Percentiles rank a stretch among this genome's conserved stretches.
Conservation (phyloP, 2,329 filamentous ascomycete genomes). For the Monosporascus cannonballus region DNA sequence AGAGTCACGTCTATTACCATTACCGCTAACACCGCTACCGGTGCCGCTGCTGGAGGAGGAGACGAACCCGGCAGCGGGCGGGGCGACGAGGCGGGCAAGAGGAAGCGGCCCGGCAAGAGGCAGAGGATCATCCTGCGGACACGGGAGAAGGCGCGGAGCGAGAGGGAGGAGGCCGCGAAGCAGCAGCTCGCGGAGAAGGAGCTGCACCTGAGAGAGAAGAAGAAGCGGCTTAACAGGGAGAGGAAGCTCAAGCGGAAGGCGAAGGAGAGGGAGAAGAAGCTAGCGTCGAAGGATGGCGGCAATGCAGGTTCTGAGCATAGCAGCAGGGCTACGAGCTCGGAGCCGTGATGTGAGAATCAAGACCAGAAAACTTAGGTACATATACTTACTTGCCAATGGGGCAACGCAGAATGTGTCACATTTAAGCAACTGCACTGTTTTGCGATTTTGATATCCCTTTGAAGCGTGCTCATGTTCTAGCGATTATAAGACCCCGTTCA, state of each 20-base stretch:
- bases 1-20: constrained; percentile 40
- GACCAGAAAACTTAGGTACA: too few species aligned
- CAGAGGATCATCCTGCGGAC: constrained; percentile 45
- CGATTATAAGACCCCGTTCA: too few species aligned
- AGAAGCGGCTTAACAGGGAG: constrained; percentile 53
- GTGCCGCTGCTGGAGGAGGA: too few species aligned
- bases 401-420: too few species aligned
- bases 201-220: constrained; percentile 53
- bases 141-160: constrained; percentile 35
- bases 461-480: too few species aligned
- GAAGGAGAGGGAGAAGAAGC: constrained; percentile 51
- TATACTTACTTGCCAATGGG: too few species aligned
- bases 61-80: too few species aligned
- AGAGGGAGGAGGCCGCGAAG: constrained; percentile 32
- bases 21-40: constrained; percentile 19
- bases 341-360: too few species aligned
- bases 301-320: constrained; percentile 14
- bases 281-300: constrained; percentile 15
- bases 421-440: too few species aligned
- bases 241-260: constrained; percentile 54
- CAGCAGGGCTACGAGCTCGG: constrained; percentile 1
- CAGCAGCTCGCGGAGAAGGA: constrained; percentile 43
- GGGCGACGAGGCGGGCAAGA: constrained; percentile 16
- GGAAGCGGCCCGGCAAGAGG: constrained; percentile 51
- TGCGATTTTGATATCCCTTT: too few species aligned